Evolutionary conservation across 768 basidiomycete genomes (phyloP).

Genomic region (Podaxis sp.): DNA sequence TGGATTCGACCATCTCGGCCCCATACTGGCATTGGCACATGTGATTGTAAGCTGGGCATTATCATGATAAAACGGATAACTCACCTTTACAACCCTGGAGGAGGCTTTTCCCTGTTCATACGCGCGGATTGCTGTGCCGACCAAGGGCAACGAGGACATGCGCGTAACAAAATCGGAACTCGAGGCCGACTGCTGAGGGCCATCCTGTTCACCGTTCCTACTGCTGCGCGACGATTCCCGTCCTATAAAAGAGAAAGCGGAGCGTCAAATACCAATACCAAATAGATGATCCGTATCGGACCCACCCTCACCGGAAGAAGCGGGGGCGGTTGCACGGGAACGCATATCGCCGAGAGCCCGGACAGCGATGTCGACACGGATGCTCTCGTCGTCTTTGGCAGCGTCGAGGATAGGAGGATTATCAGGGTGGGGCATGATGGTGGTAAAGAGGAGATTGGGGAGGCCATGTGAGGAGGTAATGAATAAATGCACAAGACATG

Average conservation of each 20-base stretch:
- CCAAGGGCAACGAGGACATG: constrained; percentile 69
- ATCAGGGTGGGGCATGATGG: constrained; percentile 19
- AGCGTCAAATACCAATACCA: constrained; percentile 8
- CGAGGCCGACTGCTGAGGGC: constrained; percentile 14
- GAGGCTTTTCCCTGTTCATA: constrained; percentile 85
- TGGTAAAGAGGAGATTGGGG: constrained; percentile 19
- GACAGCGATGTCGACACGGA: constrained; percentile 78
- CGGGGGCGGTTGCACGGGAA: constrained; percentile 33
- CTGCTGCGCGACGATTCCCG: constrained; percentile 11
- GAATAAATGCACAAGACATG: constrained; percentile 7
- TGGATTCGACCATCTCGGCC: constrained; percentile 84
- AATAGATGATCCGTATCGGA: constrained; percentile 4
- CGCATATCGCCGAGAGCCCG: constrained; percentile 79
- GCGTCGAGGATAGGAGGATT: constrained; percentile 7
- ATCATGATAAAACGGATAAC: constrained; percentile 18
- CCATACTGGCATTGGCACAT: constrained; percentile 62
- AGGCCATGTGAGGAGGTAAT: constrained; percentile 12
- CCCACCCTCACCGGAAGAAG: constrained; percentile 21
- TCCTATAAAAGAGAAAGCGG: constrained; percentile 14
- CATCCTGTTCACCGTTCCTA: constrained; percentile 11
- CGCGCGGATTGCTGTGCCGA: constrained; percentile 67
- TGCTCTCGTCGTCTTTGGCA: constrained; percentile 54
- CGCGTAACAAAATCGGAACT: constrained; percentile 42
- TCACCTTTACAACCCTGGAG: constrained; percentile 82
- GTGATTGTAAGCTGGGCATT: constrained; percentile 7